Evolutionary conservation across 371 early-diverging fungal genomes (phyloP).

Genomic region (Dentiscutata heterogama): DNA sequence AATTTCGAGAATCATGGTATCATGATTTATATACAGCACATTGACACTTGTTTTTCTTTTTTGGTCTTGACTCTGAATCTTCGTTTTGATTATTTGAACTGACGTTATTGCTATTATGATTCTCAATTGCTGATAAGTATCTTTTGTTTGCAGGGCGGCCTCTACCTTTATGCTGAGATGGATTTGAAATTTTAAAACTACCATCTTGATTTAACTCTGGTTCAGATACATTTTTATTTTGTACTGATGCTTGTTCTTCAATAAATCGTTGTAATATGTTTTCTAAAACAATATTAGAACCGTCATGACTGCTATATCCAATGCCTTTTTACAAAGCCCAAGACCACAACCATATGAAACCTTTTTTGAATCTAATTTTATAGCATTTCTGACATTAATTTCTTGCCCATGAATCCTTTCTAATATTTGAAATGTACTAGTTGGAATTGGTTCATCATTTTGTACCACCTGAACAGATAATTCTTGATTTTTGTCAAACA

Average conservation of each 20-base stretch:
- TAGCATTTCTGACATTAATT: too few relatives aligned
- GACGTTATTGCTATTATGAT: not conserved
- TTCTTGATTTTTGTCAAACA: too few relatives aligned
- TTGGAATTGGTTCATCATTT: too few relatives aligned
- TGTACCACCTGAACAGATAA: too few relatives aligned
- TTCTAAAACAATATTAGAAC: not conserved
- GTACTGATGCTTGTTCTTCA: not conserved
- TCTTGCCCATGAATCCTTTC: too few relatives aligned
- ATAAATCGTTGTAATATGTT: not conserved
- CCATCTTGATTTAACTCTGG: not conserved
- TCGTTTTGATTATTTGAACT: too few relatives aligned
- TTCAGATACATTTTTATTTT: too few relatives aligned
- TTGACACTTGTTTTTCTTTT: too few relatives aligned
- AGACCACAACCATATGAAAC: not conserved
- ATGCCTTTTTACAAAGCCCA: not conserved
- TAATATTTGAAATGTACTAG: too few relatives aligned
- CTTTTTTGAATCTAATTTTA: not conserved
- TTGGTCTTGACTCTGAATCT: too few relatives aligned
- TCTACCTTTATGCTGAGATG: not conserved
- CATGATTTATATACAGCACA: too few relatives aligned
- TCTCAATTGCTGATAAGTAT: not conserved
- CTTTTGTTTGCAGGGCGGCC: not conserved
- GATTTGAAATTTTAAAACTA: not conserved
- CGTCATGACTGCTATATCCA: not conserved
- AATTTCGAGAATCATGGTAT: too few relatives aligned